Evolutionary conservation across 257 asterid species (phyloP).

Genomic region (Scutellaria barbata): DNA sequence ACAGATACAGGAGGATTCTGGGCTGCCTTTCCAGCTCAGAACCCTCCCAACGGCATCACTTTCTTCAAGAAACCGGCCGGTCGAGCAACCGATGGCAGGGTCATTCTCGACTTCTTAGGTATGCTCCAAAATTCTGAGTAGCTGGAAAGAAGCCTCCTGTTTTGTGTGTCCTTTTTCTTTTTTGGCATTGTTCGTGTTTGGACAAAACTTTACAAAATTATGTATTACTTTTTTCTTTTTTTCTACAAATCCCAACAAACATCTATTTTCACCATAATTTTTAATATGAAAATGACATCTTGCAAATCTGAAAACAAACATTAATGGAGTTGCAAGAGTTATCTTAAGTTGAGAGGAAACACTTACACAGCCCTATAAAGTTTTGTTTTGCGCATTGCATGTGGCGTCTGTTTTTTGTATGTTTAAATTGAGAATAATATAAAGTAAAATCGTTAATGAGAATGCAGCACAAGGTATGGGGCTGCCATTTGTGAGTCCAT

Average conservation of each 20-base stretch:
- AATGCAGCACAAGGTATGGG: conserved; percentile 76
- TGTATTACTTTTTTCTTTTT: background rate
- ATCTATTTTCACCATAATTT: too few species aligned
- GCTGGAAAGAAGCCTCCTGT: conserved; percentile 34
- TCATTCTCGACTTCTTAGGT: conserved; percentile 84
- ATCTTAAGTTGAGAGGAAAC: too few species aligned
- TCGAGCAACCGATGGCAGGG: conserved; percentile 84
- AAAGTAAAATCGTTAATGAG: too few species aligned
- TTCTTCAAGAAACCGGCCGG: conserved; percentile 77
- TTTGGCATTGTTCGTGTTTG: conserved; percentile 11
- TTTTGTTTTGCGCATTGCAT: too few species aligned
- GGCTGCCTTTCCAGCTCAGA: conserved; percentile 77
- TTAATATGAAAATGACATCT: too few species aligned
- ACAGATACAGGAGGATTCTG: conserved; percentile 81
- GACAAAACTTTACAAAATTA: background rate
- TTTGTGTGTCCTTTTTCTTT: conserved; percentile 14
- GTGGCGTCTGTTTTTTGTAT: too few species aligned
- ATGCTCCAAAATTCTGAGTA: background rate
- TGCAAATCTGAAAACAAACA: too few species aligned
- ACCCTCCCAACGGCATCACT: conserved; percentile 74
- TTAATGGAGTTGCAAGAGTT: too few species aligned
- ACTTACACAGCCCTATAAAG: too few species aligned
- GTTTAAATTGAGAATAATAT: too few species aligned
- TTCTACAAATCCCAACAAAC: background rate
- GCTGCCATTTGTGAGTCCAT: conserved; percentile 77